Percentiles rank a stretch among this genome's conserved stretches.
Evolutionary conservation across 73 alveolate genomes (phyloP).

Genomic region (Blepharisma stoltei): DNA sequence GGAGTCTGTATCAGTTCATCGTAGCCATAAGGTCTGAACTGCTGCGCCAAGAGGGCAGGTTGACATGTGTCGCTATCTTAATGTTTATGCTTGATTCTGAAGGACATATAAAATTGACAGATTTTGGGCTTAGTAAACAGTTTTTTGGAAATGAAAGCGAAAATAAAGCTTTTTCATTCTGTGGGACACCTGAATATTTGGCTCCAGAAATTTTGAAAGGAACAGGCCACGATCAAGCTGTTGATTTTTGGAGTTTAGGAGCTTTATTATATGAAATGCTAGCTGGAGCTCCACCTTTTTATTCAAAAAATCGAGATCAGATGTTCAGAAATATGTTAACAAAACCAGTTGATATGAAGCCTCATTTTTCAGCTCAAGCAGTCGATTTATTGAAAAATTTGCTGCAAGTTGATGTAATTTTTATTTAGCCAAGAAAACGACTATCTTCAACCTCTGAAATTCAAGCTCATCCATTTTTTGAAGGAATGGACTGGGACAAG

Average conservation of each 20-base stretch:
- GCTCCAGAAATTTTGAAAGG: slow-evolving; percentile 77
- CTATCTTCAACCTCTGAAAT: slow-evolving; percentile 52
- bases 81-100: slow-evolving; percentile 72
- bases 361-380: slow-evolving; percentile 48
- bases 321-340: slow-evolving; percentile 46
- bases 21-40: too few species aligned
- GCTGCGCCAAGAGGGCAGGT: too few species aligned
- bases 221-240: slow-evolving; percentile 61
- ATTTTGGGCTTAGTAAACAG: slow-evolving; percentile 90
- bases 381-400: slow-evolving; percentile 35
- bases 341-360: slow-evolving; percentile 41
- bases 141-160: slow-evolving; percentile 34
- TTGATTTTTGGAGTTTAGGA: slow-evolving; percentile 78
- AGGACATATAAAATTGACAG: slow-evolving; percentile 94
- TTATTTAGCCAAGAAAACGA: slow-evolving; percentile 50
- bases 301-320: slow-evolving; percentile 40
- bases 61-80: too few species aligned
- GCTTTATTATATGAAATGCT: slow-evolving; percentile 72
- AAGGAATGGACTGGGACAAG: too few species aligned
- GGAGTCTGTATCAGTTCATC: too few species aligned
- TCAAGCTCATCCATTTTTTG: slow-evolving; percentile 18
- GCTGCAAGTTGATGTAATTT: slow-evolving; percentile 33
- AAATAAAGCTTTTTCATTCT: slow-evolving; percentile 58
- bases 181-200: slow-evolving; percentile 84
- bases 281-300: slow-evolving; percentile 72